Evolutionary conservation across 257 asterid genomes (phyloP).

Genomic region (Linderniella brevidens): DNA sequence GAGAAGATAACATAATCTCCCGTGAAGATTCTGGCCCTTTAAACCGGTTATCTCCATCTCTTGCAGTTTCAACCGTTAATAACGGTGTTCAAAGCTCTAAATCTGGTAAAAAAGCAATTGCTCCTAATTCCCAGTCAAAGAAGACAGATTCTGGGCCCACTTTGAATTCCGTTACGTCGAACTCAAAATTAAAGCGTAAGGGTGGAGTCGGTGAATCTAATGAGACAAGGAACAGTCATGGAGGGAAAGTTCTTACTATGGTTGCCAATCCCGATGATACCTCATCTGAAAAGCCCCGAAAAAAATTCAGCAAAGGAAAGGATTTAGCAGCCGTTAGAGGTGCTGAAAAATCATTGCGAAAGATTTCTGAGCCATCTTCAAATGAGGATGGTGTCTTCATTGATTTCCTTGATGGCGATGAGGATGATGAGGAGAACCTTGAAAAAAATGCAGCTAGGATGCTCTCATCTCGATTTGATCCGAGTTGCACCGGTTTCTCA

Average conservation of each 20-base stretch:
- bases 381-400: slow-evolving; percentile 18
- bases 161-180: slow-evolving; percentile 17
- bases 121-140: slow-evolving; percentile 14
- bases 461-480: slow-evolving; percentile 98
- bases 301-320: slow-evolving; percentile 35
- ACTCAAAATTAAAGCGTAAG: slow-evolving; percentile 22
- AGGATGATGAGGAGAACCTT: slow-evolving; percentile 90
- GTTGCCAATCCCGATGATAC: slow-evolving; percentile 22
- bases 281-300: slow-evolving; percentile 24
- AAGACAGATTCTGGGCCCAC: slow-evolving; percentile 15
- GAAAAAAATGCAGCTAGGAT: slow-evolving; percentile 95
- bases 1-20: slow-evolving; percentile 19
- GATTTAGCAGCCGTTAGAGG: slow-evolving; percentile 19
- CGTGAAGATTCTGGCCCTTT: slow-evolving; percentile 22
- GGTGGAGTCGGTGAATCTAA: slow-evolving; percentile 20
- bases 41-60: slow-evolving; percentile 16
- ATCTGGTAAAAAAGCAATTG: slow-evolving; percentile 12
- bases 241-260: slow-evolving; percentile 20
- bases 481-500: slow-evolving; percentile 77
- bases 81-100: slow-evolving; percentile 10
- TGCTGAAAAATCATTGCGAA: slow-evolving; percentile 19
- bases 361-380: slow-evolving; percentile 34
- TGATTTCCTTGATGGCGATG: slow-evolving; percentile 61
- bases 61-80: slow-evolving; percentile 12
- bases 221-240: slow-evolving; percentile 17